Evolutionary conservation across 106 monocot genomes (phyloP).

Genomic region (Apostasia ramifera): DNA sequence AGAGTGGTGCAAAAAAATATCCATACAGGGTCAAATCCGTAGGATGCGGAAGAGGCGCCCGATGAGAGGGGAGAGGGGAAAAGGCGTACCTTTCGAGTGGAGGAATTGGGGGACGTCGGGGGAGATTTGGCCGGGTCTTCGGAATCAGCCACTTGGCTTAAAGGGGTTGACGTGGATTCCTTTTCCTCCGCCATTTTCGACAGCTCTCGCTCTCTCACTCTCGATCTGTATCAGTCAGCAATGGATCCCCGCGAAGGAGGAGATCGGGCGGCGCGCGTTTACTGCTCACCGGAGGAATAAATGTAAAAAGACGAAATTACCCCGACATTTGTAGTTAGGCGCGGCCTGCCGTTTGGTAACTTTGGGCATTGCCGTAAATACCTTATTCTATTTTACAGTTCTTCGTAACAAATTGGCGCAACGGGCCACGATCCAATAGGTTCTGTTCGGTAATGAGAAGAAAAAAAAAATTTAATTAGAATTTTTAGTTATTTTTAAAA

Average conservation of each 20-base stretch:
- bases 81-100: constrained; percentile 65
- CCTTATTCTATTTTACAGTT: too few relatives aligned
- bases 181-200: constrained; percentile 46
- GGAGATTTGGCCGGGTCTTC: constrained; percentile 88
- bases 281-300: too few relatives aligned
- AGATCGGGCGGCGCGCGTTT: neutral
- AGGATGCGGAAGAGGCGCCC: neutral
- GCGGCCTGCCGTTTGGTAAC: too few relatives aligned
- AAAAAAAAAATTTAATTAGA: too few relatives aligned
- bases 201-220: constrained; percentile 2
- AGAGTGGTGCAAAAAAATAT: neutral
- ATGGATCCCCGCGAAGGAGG: neutral
- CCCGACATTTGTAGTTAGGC: too few relatives aligned
- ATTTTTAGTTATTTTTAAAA: too few relatives aligned
- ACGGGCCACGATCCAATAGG: too few relatives aligned
- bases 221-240: neutral
- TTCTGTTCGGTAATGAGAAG: too few relatives aligned
- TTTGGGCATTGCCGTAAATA: too few relatives aligned
- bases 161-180: constrained; percentile 43
- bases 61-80: constrained; percentile 1
- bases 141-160: constrained; percentile 63
- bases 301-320: too few relatives aligned
- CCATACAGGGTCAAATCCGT: neutral
- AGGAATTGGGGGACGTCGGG: constrained; percentile 58
- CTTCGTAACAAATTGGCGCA: too few relatives aligned